Evolutionary conservation across 495 filamentous ascomycete species (phyloP), one percentile per base, ranked within the genome.

Genomic region (Penicillium canariense): DNA sequence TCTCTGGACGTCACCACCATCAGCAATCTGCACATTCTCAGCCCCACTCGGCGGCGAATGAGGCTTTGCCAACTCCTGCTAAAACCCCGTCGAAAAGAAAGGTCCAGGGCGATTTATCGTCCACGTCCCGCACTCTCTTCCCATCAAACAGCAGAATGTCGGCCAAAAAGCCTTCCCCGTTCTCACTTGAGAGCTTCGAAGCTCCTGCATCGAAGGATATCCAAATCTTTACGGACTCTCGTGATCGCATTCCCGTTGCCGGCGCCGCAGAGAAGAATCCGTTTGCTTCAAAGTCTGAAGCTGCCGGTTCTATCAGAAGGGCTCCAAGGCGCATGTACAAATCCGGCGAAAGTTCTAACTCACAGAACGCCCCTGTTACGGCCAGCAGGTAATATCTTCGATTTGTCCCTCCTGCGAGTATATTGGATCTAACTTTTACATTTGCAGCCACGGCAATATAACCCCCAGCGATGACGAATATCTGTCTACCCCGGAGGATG

Each of bases 221-320:
- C 55, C 71, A 83, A 59, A 96, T 98, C 49, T 96, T 84, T 66
- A 97, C 91, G 9, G 94, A 98, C 62, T 87, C 89, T 3, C 87
- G 88, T 64, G 92, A 95, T 62, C 86, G 89, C 38, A 74, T 96
- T 30, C 94, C 94, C 25, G 83, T 85, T 64, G 52, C 83, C 4
- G 89, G 89, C 64, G 55, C 72, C 23, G 82, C 72, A 50, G 65
- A 77, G 55, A 83, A 85, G 3, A 97, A 96, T 59, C 90, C 90
- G 0, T 97, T 50, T 78, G 72, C 60, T 70, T 72, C 56, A 58
- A 63, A 43, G 63, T 60, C 55, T 61, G 68, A 20, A 74, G 11
- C 12, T 31, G 17, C 11, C 20, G 27, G 18, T 2, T 12, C 14
- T 51, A 30, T 27, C 18, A 54, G 47, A 17, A 23, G 15, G 45